A percentile compares a stretch with the other conserved stretches of the same genome.
Evolutionary conservation across 2,329 filamentous ascomycete species (phyloP).

Genomic region (Exophiala sideris): DNA sequence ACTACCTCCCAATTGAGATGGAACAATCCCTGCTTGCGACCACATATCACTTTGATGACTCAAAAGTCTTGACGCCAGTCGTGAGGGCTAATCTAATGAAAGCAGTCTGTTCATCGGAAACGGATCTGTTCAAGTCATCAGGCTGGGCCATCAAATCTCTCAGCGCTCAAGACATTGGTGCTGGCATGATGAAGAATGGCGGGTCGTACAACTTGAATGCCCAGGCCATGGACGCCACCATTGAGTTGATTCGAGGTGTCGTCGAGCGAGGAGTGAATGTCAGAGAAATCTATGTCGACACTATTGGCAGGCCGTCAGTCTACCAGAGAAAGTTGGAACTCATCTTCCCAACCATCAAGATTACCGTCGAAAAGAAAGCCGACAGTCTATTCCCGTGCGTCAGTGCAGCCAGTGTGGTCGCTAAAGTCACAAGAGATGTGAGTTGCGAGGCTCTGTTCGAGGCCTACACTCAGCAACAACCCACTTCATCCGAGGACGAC

Average conservation of each 20-base stretch:
- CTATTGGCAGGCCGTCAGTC: conserved; percentile 74
- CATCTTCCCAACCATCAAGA: conserved; percentile 72
- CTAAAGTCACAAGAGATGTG: conserved; percentile 91
- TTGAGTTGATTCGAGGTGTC: conserved; percentile 74
- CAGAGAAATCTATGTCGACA: conserved; percentile 90
- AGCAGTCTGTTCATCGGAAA: conserved; percentile 64
- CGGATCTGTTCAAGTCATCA: conserved; percentile 60
- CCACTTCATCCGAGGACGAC: conserved; percentile 24
- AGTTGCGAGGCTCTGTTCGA: conserved; percentile 77
- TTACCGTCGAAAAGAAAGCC: conserved; percentile 85
- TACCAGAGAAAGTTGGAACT: conserved; percentile 84
- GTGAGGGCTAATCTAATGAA: conserved; percentile 71
- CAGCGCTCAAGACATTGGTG: conserved; percentile 77
- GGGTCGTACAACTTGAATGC: conserved; percentile 85
- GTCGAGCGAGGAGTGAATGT: conserved; percentile 76
- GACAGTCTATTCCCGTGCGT: conserved; percentile 91
- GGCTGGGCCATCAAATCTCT: conserved; percentile 82
- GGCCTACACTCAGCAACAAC: conserved; percentile 42
- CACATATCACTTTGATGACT: conserved; percentile 88
- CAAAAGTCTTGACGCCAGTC: conserved; percentile 80
- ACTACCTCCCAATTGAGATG: conserved; percentile 66
- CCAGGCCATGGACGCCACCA: conserved; percentile 89
- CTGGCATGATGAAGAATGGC: conserved; percentile 66
- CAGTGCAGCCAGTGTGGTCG: conserved; percentile 88
- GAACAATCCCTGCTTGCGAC: conserved; percentile 71